phyloP scores from a whole-genome alignment of 202 grass and related monocot genomes.

The Carex sylvatica region DNA sequence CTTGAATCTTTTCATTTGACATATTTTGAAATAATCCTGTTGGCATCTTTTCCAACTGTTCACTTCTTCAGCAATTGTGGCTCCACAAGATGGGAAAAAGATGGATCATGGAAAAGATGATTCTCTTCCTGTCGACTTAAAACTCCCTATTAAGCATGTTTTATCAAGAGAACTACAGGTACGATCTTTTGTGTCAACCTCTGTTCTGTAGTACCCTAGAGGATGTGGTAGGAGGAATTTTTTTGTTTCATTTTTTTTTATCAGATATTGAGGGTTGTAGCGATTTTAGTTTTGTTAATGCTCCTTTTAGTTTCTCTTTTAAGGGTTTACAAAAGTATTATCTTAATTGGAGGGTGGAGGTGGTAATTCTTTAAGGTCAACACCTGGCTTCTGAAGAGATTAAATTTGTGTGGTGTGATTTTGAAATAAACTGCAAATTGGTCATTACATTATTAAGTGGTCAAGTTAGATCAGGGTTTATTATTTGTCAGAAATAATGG shows the following conservation, averaged over 20 bases:
- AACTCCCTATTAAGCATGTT: conserved; percentile 97
- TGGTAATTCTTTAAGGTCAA: conserved; percentile 4
- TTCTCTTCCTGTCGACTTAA: conserved; percentile 72
- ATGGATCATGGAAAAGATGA: conserved; percentile 78
- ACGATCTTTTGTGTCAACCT: background rate
- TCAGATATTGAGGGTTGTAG: background rate
- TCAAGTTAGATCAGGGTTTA: background rate
- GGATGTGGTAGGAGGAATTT: background rate
- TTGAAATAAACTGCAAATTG: conserved; percentile 1
- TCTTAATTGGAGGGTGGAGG: background rate
- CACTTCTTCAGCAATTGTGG: conserved; percentile 55
- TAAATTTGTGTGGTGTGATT: background rate
- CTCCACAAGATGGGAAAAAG: conserved; percentile 77
- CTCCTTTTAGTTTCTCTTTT: background rate
- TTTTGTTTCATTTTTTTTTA: background rate
- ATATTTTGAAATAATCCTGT: background rate
- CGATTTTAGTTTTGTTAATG: background rate
- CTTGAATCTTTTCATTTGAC: background rate
- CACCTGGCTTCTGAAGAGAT: background rate
- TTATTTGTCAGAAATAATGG: background rate
- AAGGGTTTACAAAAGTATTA: conserved; percentile 5
- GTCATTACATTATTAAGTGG: background rate
- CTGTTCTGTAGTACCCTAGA: background rate
- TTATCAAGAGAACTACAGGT: conserved; percentile 96
- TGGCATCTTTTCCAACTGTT: background rate